Base-by-base conservation (phyloP, 306 rosid genomes). In the Pyrus bretschneideri region DNA sequence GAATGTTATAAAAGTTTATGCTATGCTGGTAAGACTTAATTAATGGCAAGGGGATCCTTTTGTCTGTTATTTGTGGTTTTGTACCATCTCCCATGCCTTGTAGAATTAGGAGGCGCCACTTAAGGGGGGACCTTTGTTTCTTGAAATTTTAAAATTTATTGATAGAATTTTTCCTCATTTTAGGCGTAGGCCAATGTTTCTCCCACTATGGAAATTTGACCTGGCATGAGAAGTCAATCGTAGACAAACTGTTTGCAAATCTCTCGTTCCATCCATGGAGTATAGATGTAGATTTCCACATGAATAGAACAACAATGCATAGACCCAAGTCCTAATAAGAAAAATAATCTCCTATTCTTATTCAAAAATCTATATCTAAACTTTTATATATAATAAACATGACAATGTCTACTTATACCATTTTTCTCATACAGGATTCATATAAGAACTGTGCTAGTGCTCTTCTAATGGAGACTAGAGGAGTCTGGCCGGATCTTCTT, bases 401-500 rank as follows among this genome's bases (percentile, higher is more conserved):
- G 6, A 18, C 27, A 12, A 31, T 33, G 22, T 22, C 29, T 66
- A 54, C 71, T 67, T 67, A 49, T 21, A 44, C 45, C 35, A 12
- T 79, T 73, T 79, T 67, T 75, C 63, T 71, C 42, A 79, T 63
- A 63, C 86, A 95, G 98, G 88, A 81, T 82, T 89, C 98, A 21
- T 88, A 89, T 82, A 84, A 88, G 84, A 86, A 76, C 73, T 78
- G 88, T 82, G 80, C 88, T 63, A 72, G 82, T 83, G 80, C 85
- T 81, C 88, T 95, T 83, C 75, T 81, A 54, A 79, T 83, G 83
- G 97, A 95, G 86, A 82, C 80, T 81, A 92, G 80, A 77, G 97
- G 97, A 78, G 67, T 82, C 74, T 95, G 98, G 98, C 35, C 89
- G 3, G 98, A 95, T 89, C 81, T 89, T 75, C 90, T 95, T 74